phyloP scores from a whole-genome alignment of 208 protist species.

The Acanthamoeba comandoni region DNA sequence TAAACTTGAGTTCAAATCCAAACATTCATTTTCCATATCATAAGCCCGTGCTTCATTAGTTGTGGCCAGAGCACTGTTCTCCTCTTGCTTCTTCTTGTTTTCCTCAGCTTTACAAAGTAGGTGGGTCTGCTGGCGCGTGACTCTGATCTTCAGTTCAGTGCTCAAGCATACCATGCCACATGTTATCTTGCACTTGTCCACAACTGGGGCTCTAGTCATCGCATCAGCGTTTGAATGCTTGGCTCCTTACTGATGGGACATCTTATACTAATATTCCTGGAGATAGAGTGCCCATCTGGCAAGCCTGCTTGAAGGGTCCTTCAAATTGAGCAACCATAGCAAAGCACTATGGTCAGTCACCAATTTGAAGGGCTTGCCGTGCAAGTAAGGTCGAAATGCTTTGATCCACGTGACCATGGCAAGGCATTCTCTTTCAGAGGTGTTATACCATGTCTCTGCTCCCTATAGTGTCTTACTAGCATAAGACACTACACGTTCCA shows the following conservation, averaged over 20 bases:
- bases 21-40: too few species aligned
- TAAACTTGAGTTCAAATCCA: too few species aligned
- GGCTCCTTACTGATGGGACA: not conserved
- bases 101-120: too few species aligned
- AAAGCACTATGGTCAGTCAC: not conserved
- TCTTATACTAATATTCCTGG: conserved; percentile 23
- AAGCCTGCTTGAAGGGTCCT: not conserved
- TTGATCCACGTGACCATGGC: not conserved
- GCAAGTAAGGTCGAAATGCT: not conserved
- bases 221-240: not conserved
- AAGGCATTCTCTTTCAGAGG: not conserved
- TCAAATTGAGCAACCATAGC: not conserved
- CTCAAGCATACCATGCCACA: too few species aligned
- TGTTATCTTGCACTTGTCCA: not conserved
- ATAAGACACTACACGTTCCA: not conserved
- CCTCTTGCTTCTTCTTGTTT: too few species aligned
- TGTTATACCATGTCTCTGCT: not conserved
- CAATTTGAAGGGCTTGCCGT: not conserved
- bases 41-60: not conserved
- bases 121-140: too few species aligned
- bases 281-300: not conserved
- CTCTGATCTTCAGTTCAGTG: too few species aligned
- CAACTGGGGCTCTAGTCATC: not conserved
- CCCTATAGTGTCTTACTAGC: not conserved
- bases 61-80: too few species aligned